These are phyloP conservation scores for Sonneratia alba DNA, from an alignment of 345 rosid species.

Conservation along the genomic window DNA sequence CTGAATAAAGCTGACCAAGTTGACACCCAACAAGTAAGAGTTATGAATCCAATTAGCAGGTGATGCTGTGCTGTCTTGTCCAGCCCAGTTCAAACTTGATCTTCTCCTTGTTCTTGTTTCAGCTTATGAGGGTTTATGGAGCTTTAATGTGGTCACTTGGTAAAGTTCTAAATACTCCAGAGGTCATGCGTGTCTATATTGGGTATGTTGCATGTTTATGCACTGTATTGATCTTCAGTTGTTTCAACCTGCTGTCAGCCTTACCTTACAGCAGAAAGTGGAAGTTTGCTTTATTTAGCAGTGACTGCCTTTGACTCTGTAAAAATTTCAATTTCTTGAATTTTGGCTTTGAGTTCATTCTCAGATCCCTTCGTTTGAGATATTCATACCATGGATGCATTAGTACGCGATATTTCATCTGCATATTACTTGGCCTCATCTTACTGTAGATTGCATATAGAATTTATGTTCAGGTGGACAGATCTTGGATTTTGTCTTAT, in stretches of 20 bases:
- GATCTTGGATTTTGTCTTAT: background rate
- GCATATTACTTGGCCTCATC: background rate
- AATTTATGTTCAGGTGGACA: background rate
- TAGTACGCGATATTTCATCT: background rate
- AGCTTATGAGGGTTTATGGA: constrained; percentile 99
- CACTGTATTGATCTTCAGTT: background rate
- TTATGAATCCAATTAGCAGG: background rate
- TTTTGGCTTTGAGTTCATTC: background rate
- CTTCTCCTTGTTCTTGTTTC: constrained; percentile 12
- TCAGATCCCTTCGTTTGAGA: background rate
- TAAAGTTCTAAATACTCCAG: constrained; percentile 91
- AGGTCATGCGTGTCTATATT: constrained; percentile 85
- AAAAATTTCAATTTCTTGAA: background rate
- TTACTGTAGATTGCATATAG: background rate
- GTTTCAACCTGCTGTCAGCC: background rate
- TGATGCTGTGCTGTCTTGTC: background rate
- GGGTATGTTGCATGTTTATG: constrained; percentile 42
- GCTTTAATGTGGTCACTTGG: constrained; percentile 99
- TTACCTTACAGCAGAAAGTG: background rate
- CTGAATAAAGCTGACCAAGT: constrained; percentile 94
- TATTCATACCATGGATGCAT: background rate
- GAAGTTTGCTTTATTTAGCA: background rate
- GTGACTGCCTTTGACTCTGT: background rate
- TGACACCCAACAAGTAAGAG: constrained; percentile 77
- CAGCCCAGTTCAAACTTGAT: background rate